A percentile compares a stretch with the other conserved stretches of the same genome.
Conservation (phyloP, 495 filamentous ascomycete species). For the Hypoxylon crocopeplum region DNA sequence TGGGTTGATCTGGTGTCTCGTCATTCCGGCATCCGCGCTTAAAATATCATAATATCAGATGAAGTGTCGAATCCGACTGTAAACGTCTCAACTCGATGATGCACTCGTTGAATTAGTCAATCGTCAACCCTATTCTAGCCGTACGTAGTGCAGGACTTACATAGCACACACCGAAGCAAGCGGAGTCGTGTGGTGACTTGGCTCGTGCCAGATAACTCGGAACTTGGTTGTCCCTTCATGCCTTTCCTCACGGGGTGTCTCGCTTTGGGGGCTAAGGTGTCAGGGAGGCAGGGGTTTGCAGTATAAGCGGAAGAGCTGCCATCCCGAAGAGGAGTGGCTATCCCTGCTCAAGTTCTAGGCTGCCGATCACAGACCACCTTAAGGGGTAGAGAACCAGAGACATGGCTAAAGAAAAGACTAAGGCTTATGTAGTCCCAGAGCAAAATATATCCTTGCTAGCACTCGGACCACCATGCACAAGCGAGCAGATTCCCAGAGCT, state of each 20-base stretch:
- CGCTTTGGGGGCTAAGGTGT: conserved; percentile 34
- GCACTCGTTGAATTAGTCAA: conserved; percentile 2
- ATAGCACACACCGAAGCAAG: conserved; percentile 14
- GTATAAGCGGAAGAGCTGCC: conserved; percentile 11
- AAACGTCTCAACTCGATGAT: conserved; percentile 21
- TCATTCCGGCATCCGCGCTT: conserved; percentile 7
- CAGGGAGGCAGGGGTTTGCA: conserved; percentile 28
- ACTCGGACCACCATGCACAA: conserved; percentile 32
- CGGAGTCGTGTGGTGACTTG: conserved; percentile 31
- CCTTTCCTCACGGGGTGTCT: conserved; percentile 34
- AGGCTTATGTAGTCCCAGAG: conserved; percentile 17
- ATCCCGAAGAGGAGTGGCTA: conserved; percentile 28
- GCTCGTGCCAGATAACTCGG: conserved; percentile 38
- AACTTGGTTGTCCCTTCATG: conserved; percentile 34
- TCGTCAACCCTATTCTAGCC: conserved; percentile 10
- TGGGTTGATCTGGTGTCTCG: too few relatives aligned
- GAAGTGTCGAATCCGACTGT: conserved; percentile 9
- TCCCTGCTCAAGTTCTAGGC: conserved; percentile 30
- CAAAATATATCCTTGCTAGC: conserved; percentile 28
- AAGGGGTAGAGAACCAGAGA: conserved; percentile 8
- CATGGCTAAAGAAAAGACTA: conserved; percentile 24
- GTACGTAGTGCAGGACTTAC: background rate
- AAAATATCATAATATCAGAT: conserved; percentile 17
- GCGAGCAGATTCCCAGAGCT: conserved; percentile 34
- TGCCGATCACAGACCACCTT: conserved; percentile 33